Conservation (phyloP, 75 land plant species). For the Isoetes taiwanensis region DNA sequence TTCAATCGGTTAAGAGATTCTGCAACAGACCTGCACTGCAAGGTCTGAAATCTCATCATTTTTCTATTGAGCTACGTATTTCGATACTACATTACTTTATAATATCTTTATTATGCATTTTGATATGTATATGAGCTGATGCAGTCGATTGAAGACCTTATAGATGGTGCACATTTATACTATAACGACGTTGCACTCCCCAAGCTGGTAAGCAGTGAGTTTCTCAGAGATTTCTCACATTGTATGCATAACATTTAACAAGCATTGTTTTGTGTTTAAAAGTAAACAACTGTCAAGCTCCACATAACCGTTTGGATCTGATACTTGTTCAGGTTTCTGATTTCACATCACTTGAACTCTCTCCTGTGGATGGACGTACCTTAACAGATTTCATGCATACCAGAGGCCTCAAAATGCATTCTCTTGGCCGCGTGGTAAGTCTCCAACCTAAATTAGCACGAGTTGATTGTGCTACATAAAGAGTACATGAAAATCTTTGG, state of each 20-base stretch:
- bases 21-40: not conserved
- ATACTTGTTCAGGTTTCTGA: not conserved
- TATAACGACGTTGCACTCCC: not conserved
- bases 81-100: not conserved
- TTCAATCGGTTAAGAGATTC: not conserved
- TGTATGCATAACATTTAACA: not conserved
- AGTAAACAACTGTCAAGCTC: not conserved
- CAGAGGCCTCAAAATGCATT: not conserved
- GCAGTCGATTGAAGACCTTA: not conserved
- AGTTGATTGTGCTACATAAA: too few relatives aligned
- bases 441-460: too few relatives aligned
- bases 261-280: not conserved
- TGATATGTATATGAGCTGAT: not conserved
- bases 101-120: not conserved
- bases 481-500: too few relatives aligned
- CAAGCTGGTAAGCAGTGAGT: not conserved
- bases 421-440: not conserved
- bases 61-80: not conserved
- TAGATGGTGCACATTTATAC: not conserved
- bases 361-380: conserved; percentile 3
- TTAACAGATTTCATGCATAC: conserved; percentile 5
- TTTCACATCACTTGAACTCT: conserved; percentile 3
- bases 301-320: not conserved
- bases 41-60: not conserved
- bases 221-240: not conserved